Percentiles rank a stretch among this genome's conserved stretches.
phyloP scores from a whole-genome alignment of 1,139 yeast genomes.

The Candida albicans region DNA sequence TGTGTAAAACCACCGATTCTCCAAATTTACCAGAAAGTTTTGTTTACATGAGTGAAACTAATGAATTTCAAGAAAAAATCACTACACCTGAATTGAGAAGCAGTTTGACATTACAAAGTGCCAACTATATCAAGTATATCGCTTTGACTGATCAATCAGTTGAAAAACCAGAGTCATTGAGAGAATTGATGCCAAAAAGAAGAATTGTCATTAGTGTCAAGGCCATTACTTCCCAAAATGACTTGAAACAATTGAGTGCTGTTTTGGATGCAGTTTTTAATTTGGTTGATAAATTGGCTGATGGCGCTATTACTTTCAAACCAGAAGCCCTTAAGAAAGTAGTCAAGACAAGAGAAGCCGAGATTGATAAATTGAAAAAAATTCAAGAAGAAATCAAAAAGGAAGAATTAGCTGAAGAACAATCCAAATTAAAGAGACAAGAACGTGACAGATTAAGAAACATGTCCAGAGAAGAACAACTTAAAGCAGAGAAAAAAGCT shows the following conservation, averaged over 20 bases:
- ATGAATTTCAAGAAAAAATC: constrained; percentile 72
- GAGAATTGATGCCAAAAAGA: constrained; percentile 55
- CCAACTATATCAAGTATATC: constrained; percentile 58
- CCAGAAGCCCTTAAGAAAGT: constrained; percentile 77
- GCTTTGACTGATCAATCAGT: constrained; percentile 82
- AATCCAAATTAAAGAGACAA: constrained; percentile 67
- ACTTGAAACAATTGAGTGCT: constrained; percentile 47
- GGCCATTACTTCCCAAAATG: constrained; percentile 45
- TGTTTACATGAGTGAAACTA: constrained; percentile 88
- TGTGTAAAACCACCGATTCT: constrained; percentile 79
- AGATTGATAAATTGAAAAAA: constrained; percentile 59
- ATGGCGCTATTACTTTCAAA: constrained; percentile 47
- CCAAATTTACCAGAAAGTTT: constrained; percentile 66
- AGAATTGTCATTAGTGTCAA: constrained; percentile 53
- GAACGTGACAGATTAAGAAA: constrained; percentile 55
- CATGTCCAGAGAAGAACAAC: constrained; percentile 70
- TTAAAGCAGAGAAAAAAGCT: constrained; percentile 70
- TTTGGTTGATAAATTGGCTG: constrained; percentile 53
- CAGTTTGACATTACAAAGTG: constrained; percentile 52
- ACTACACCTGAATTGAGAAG: constrained; percentile 51
- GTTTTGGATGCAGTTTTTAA: constrained; percentile 54
- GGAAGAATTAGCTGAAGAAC: constrained; percentile 68
- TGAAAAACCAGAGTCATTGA: constrained; percentile 59
- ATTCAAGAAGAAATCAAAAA: constrained; percentile 59
- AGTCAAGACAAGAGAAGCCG: constrained; percentile 71